These are phyloP conservation scores for Zygosaccharomyces bailii DNA, from an alignment of 805 yeast genomes.

Conservation along the genomic window DNA sequence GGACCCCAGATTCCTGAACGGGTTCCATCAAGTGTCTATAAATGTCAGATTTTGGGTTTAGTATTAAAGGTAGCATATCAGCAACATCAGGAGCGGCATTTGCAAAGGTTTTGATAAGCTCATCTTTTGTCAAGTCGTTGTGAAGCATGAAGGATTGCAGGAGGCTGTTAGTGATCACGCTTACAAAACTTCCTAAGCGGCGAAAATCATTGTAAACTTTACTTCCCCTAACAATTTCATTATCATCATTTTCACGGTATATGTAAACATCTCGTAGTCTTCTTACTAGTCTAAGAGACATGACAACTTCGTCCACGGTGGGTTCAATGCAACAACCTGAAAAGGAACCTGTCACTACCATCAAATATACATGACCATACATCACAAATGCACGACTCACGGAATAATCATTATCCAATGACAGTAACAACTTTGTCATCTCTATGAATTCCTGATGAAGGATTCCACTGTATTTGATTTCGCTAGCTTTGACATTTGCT, in stretches of 20 bases:
- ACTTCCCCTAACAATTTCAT: constrained; percentile 16
- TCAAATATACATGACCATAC: constrained; percentile 15
- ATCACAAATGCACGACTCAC: constrained; percentile 16
- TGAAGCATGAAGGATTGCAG: constrained; percentile 15
- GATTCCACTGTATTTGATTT: constrained; percentile 5
- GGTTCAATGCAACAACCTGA: constrained; percentile 8
- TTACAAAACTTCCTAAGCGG: constrained; percentile 19
- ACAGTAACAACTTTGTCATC: constrained; percentile 14
- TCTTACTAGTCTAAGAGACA: constrained; percentile 14
- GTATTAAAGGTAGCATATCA: constrained; percentile 11
- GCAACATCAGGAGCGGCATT: constrained; percentile 58
- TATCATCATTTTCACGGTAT: constrained; percentile 12
- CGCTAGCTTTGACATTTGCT: constrained; percentile 6
- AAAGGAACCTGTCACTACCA: constrained; percentile 14
- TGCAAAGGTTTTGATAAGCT: constrained; percentile 58
- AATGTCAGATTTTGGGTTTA: constrained; percentile 25
- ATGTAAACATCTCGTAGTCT: constrained; percentile 14
- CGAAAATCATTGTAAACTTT: constrained; percentile 17
- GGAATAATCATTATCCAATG: constrained; percentile 19
- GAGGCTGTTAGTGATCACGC: constrained; percentile 20
- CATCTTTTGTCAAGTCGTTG: constrained; percentile 48
- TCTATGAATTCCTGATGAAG: constrained; percentile 16
- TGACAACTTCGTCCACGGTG: constrained; percentile 14
- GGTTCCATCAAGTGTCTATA: constrained; percentile 26
- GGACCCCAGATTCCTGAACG: constrained; percentile 29